phyloP scores from a whole-genome alignment of 140 eudicot genomes.

The Oenanthe javanica region DNA sequence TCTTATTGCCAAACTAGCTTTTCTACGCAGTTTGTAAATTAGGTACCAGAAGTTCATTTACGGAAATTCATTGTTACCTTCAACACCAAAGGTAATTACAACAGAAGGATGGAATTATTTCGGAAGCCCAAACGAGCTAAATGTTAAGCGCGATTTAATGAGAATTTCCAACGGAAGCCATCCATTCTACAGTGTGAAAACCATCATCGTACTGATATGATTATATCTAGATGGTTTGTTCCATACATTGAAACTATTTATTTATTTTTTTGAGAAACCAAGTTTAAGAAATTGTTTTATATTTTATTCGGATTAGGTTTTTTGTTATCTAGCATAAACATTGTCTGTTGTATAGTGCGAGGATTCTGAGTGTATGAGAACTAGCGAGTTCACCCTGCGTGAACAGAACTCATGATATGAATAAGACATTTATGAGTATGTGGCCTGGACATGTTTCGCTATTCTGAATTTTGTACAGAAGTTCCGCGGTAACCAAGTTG shows the following conservation, averaged over 20 bases:
- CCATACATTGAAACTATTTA: not conserved
- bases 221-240: not conserved
- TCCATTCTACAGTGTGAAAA: not conserved
- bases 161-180: not conserved
- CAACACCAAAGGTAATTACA: not conserved
- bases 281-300: not conserved
- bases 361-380: not conserved
- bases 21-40: not conserved
- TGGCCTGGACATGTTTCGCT: not conserved
- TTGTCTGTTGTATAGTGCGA: not conserved
- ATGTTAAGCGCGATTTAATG: not conserved
- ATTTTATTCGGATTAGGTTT: not conserved
- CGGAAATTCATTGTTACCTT: not conserved
- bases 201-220: not conserved
- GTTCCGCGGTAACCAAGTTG: too few species aligned
- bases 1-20: not conserved
- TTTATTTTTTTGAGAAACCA: not conserved
- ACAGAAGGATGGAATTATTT: not conserved
- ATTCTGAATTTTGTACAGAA: too few species aligned
- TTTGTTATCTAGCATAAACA: not conserved
- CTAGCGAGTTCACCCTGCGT: not conserved
- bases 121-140: not conserved
- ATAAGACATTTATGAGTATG: not conserved
- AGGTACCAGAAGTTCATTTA: not conserved
- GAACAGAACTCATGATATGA: not conserved